Evolutionary conservation across 306 rosid genomes (phyloP), one percentile per base, ranked within the genome.

Genomic region (Carpinus viminea): DNA sequence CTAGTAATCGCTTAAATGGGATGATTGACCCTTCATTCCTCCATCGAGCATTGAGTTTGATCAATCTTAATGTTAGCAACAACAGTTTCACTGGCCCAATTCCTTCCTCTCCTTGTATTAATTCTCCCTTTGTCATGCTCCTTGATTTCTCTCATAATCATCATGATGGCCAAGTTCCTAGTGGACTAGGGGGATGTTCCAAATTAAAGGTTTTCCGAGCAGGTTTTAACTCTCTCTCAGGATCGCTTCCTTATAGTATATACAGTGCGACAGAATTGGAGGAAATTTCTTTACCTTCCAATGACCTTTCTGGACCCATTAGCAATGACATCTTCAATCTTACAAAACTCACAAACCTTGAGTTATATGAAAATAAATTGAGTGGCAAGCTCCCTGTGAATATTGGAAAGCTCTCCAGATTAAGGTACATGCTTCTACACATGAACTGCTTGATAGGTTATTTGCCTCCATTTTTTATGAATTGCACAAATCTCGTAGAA

Each of bases 141-240:
- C 26, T 70, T 2, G 81, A 78, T 56, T 69, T 78, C 60, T 78
- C 76, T 34, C 8, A 1, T 20, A 78, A 78, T 57, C 20, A 47
- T 7, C 48, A 55, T 55, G 4, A 17, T 15, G 81, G 72, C 24
- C 48, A 11, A 10, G n/a, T 78, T 8, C 10, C 61, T 26, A 24
- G 0, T 8, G 71, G 76, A 71, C 28, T 74, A 41, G 78, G 70
- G 3, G 7, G 12, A 1, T 71, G 76, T 78, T 78, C 76, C 72
- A 34, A 79, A 62, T 55, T 79, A 41, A 11, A 79, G 41, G 12
- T 72, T 15, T 72, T 61, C 7, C 72, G 65, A 0, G 82, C 78
- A 0, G 68, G 82, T 62, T 21, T 72, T 20, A 79, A 79, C 48
- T 48, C 48, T 41, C 62, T 70, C 6, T 43, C 72, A 5, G 72